Percentiles rank a stretch among this genome's conserved stretches.
Evolutionary conservation across 805 yeast species (phyloP).

Genomic region (Tetrapisispora pingtungensis): DNA sequence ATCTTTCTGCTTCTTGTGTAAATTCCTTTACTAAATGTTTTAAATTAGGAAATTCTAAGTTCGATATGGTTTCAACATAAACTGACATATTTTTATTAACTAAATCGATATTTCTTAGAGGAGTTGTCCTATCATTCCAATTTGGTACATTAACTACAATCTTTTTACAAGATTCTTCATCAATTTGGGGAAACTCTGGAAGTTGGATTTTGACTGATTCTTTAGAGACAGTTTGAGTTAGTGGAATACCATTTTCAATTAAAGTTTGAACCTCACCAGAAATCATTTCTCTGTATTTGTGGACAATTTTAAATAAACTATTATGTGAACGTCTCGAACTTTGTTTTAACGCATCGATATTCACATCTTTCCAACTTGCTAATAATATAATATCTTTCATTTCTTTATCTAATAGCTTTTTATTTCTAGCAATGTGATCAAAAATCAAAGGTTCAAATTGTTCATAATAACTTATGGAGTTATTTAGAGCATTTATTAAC

Average conservation of each 20-base stretch:
- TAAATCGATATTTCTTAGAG: slow-evolving; percentile 40
- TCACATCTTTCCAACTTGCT: slow-evolving; percentile 97
- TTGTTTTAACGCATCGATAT: slow-evolving; percentile 85
- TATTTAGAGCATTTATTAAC: slow-evolving; percentile 20
- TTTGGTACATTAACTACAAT: slow-evolving; percentile 31
- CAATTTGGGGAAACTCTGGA: slow-evolving; percentile 2
- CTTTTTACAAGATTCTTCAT: slow-evolving; percentile 6
- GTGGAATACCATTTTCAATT: slow-evolving; percentile 51
- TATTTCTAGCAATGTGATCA: slow-evolving; percentile 36
- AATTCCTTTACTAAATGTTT: slow-evolving; percentile 46
- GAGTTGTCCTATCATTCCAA: slow-evolving; percentile 49
- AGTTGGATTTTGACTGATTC: slow-evolving; percentile 5
- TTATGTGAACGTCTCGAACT: slow-evolving; percentile 87
- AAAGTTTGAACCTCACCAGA: slow-evolving; percentile 40
- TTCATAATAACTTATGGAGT: slow-evolving; percentile 47
- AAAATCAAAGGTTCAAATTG: slow-evolving; percentile 51
- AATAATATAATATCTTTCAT: slow-evolving; percentile 73
- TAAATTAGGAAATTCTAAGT: slow-evolving; percentile 38
- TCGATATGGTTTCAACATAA: slow-evolving; percentile 31
- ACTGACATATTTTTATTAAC: slow-evolving; percentile 48
- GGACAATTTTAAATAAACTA: slow-evolving; percentile 68
- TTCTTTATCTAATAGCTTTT: slow-evolving; percentile 60
- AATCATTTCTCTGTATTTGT: slow-evolving; percentile 65
- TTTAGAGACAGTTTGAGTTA: slow-evolving; percentile 1
- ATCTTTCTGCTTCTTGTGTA: slow-evolving; percentile 45